phyloP scores from a whole-genome alignment of 805 yeast genomes.

The Kazachstania kunashirensis region DNA sequence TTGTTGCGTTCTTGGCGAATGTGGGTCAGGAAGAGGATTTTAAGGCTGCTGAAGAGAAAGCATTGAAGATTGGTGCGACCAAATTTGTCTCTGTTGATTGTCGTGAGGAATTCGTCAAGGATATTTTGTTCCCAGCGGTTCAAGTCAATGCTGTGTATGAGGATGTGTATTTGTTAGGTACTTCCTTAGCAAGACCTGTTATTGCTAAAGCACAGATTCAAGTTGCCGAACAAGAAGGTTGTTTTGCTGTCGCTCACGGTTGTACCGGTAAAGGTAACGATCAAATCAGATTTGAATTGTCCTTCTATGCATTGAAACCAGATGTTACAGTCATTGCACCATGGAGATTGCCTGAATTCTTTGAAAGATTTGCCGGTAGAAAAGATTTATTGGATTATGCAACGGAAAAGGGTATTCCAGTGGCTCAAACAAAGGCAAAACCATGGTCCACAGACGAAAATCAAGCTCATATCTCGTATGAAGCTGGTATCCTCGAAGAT shows the following conservation, averaged over 20 bases:
- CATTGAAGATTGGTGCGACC: constrained; percentile 92
- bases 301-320: constrained; percentile 96
- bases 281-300: constrained; percentile 95
- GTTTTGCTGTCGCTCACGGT: constrained; percentile 98
- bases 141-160: constrained; percentile 97
- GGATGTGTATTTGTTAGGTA: constrained; percentile 92
- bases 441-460: constrained; percentile 99
- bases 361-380: constrained; percentile 96
- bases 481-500: constrained; percentile 98
- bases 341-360: constrained; percentile 96
- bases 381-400: constrained; percentile 92
- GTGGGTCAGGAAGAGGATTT: constrained; percentile 99
- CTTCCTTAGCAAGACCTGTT: constrained; percentile 97
- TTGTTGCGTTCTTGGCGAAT: constrained; percentile 95
- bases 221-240: constrained; percentile 94
- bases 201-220: constrained; percentile 97
- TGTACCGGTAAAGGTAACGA: constrained; percentile 99
- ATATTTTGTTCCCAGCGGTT: constrained; percentile 88
- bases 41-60: constrained; percentile 93
- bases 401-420: constrained; percentile 83
- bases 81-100: constrained; percentile 92
- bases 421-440: constrained; percentile 93
- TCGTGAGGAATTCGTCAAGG: constrained; percentile 88
- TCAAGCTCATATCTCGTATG: constrained; percentile 97
- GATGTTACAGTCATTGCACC: constrained; percentile 96